A percentile compares a stretch with the other conserved stretches of the same genome.
Evolutionary conservation across 768 basidiomycete species (phyloP).

Genomic region (Cyclocybe cylindracea): DNA sequence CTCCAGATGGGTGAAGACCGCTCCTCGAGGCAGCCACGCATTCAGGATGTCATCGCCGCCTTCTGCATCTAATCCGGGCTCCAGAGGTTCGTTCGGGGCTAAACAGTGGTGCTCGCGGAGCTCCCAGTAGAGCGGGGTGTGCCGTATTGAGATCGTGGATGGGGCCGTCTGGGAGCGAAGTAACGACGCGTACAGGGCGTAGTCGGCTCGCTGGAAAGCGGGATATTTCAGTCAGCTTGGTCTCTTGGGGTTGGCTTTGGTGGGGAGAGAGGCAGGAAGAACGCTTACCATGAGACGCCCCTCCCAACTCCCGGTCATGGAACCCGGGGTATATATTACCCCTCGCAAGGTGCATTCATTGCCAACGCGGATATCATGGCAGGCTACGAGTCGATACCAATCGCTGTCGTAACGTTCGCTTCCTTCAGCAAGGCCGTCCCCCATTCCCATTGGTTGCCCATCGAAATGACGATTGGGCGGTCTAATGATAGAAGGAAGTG

Average conservation of each 20-base stretch:
- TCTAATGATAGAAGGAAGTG: conserved; percentile 7
- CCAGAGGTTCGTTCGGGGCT: conserved; percentile 34
- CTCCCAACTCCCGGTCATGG: conserved; percentile 45
- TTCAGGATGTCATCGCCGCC: conserved; percentile 47
- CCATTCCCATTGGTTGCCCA: no score
- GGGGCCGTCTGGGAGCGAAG: conserved; percentile 22
- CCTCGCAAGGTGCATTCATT: conserved; percentile 38
- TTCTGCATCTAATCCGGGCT: conserved; percentile 30
- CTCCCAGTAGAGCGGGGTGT: conserved; percentile 39
- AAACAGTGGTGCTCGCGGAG: conserved; percentile 52
- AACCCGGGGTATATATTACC: conserved; percentile 42
- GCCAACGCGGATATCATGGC: conserved; percentile 36
- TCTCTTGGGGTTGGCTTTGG: background rate
- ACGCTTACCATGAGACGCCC: conserved; percentile 46
- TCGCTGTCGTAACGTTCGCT: conserved; percentile 40
- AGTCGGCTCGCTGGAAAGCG: conserved; percentile 18
- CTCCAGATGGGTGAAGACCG: conserved; percentile 29
- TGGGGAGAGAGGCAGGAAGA: background rate
- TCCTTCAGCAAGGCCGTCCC: conserved; percentile 15
- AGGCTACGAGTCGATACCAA: conserved; percentile 48
- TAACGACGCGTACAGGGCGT: conserved; percentile 18
- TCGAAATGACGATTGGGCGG: no score
- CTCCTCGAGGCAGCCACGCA: conserved; percentile 46
- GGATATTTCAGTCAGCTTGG: background rate
- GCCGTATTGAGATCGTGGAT: conserved; percentile 23